phyloP scores from a whole-genome alignment of 2,329 filamentous ascomycete genomes.

The Xylaria sp. region DNA sequence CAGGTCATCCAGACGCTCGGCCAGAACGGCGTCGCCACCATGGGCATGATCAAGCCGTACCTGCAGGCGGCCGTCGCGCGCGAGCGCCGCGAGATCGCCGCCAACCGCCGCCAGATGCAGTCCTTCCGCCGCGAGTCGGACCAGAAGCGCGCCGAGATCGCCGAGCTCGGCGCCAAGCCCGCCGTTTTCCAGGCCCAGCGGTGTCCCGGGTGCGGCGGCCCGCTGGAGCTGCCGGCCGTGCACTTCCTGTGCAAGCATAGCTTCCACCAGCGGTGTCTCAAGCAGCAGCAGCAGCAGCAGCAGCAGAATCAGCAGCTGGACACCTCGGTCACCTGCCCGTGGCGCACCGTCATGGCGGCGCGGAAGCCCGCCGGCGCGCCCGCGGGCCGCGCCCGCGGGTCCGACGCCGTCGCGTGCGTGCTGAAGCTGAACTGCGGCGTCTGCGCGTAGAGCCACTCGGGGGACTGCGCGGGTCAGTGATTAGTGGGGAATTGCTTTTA shows the following conservation, averaged over 20 bases:
- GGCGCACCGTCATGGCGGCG: constrained; percentile 42
- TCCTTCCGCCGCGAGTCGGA: constrained; percentile 85
- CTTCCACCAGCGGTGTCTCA: constrained; percentile 91
- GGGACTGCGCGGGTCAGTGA: constrained; percentile 47
- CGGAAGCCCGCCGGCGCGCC: constrained; percentile 47
- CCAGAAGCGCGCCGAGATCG: constrained; percentile 76
- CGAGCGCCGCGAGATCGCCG: constrained; percentile 81
- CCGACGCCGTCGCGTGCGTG: constrained; percentile 59
- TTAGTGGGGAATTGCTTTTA: constrained; percentile 29
- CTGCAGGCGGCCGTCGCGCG: constrained; percentile 85
- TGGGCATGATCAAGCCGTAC: constrained; percentile 96
- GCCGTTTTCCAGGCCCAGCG: constrained; percentile 88
- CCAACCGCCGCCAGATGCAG: constrained; percentile 78
- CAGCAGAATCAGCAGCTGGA: constrained; percentile 12
- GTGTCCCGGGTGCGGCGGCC: constrained; percentile 78
- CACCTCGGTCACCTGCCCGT: constrained; percentile 41
- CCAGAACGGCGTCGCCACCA: constrained; percentile 76
- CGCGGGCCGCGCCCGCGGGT: constrained; percentile 58
- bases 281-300: constrained; percentile 48
- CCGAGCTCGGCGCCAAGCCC: constrained; percentile 76
- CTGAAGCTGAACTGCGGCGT: constrained; percentile 82
- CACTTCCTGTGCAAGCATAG: constrained; percentile 98
- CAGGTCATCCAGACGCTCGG: constrained; percentile 92
- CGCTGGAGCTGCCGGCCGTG: constrained; percentile 84
- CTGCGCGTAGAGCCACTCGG: constrained; percentile 80